Base-by-base conservation (phyloP, 2,329 filamentous ascomycete genomes). In the Ascosphaera acerosa region DNA sequence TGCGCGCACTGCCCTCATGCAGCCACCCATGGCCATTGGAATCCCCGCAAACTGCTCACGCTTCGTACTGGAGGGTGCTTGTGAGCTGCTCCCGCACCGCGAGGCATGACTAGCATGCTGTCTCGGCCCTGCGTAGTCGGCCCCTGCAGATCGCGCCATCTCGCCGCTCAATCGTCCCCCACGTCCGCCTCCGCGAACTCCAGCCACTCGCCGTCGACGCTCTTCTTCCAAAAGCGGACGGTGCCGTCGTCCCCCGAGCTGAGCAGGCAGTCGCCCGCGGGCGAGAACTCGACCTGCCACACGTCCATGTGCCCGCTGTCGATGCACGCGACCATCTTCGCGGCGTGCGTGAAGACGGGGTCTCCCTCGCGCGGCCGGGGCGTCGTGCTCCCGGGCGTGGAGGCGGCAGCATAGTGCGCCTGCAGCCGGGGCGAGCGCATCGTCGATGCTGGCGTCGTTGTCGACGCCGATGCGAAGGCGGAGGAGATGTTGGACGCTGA, bases 241-340 rank as follows among this genome's bases (percentile, higher is more conserved):
- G 39, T 38, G 4, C 52, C 53, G 36, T 55, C 53, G 28, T 55
- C 53, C 2, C 53, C 53, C 3, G 52, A 52, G 9, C 51, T 52
- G 18, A 55, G 52, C 10, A 55, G 45, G 25, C 50, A 54, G 32
- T 55, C 53, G 29, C 53, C 53, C 27, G 53, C 46, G 36, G 50
- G 51, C 3, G 53, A 55, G 33, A 55, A 55, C 26, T 53, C 48
- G 5, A 55, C 50, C 35, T 55, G 51, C 53, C 53, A 55, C 18
- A 54, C 51, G 38, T 55, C 52, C n/a, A 53, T 40, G 40, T 55
- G 53, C 30, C 48, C 50, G 37, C 49, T 55, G 31, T 55, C 50
- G 35, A 55, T 47, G 23, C 50, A 54, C 18, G 52, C 52, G 6
- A 54, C 51, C 36, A 54, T 45, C 34, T 48, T 53, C 37, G 43